Conservation (phyloP, 1,284 basidiomycete genomes). For the Phlebopus sp. region DNA sequence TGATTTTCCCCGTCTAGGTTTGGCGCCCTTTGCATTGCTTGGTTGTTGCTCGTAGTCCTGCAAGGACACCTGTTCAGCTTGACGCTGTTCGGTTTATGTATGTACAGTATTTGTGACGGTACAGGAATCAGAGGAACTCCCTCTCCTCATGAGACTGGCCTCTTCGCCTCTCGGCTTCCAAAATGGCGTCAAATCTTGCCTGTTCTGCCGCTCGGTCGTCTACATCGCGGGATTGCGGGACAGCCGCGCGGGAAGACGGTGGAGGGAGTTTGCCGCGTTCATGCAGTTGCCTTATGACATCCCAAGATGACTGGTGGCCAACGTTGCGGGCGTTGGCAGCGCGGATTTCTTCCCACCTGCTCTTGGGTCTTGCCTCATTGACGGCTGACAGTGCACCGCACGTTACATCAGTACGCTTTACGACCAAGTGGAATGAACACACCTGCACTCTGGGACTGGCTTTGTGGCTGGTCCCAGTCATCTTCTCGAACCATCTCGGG, state of each 20-base stretch:
- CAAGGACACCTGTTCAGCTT: not conserved
- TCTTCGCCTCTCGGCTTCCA: slow-evolving; percentile 53
- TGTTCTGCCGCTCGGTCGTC: slow-evolving; percentile 46
- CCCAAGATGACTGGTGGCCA: slow-evolving; percentile 58
- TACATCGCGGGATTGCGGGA: slow-evolving; percentile 12
- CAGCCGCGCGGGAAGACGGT: slow-evolving; percentile 12
- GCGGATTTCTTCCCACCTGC: slow-evolving; percentile 67
- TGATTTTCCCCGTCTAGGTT: not conserved
- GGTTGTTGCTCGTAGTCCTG: not conserved
- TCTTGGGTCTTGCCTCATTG: slow-evolving; percentile 14
- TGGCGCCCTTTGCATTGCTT: not conserved
- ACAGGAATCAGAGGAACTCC: slow-evolving; percentile 6
- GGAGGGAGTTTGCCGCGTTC: slow-evolving; percentile 38
- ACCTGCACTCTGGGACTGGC: slow-evolving; percentile 6
- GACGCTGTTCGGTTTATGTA: not conserved
- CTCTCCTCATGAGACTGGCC: slow-evolving; percentile 13
- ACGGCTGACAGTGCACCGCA: slow-evolving; percentile 5
- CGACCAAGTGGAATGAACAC: slow-evolving; percentile 3
- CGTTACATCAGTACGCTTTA: not conserved
- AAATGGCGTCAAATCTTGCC: slow-evolving; percentile 54
- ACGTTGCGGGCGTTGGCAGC: slow-evolving; percentile 44
- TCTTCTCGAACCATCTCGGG: slow-evolving; percentile 15
- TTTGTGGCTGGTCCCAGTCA: slow-evolving; percentile 22
- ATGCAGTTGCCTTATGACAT: slow-evolving; percentile 58
- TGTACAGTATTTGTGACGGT: not conserved